Percentiles rank a stretch among this genome's conserved stretches.
Evolutionary conservation across 2,329 filamentous ascomycete species (phyloP).

Genomic region (Polychaeton citri): DNA sequence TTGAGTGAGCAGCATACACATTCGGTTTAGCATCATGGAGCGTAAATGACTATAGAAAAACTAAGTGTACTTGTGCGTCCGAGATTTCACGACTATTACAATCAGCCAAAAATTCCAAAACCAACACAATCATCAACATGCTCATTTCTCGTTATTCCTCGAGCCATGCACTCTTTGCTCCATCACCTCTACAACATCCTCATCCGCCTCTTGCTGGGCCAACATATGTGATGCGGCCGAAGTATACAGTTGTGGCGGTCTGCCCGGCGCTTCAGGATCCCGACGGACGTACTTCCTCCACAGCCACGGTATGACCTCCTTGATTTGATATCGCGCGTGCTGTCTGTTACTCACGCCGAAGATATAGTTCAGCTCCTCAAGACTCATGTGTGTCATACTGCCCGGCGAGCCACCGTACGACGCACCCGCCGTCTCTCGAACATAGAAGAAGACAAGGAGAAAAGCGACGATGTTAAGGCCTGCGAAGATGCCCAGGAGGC

Average conservation of each 20-base stretch:
- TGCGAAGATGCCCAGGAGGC: constrained; percentile 17
- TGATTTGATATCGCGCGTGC: constrained; percentile 8
- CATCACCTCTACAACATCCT: too few relatives aligned
- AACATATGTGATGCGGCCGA: not conserved
- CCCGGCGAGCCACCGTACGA: constrained; percentile 8
- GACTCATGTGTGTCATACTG: constrained; percentile 10
- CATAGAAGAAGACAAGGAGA: constrained; percentile 19
- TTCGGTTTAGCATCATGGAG: too few relatives aligned
- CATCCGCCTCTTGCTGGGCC: too few relatives aligned
- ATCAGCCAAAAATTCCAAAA: too few relatives aligned
- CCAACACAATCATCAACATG: too few relatives aligned
- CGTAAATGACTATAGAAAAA: too few relatives aligned
- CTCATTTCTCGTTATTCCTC: too few relatives aligned
- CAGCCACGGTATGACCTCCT: constrained; percentile 5
- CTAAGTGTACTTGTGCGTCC: too few relatives aligned
- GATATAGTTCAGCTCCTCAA: constrained; percentile 20
- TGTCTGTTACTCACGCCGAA: constrained; percentile 11
- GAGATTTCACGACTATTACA: too few relatives aligned
- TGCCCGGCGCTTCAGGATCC: constrained; percentile 5
- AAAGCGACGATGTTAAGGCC: constrained; percentile 18
- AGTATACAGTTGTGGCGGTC: not conserved
- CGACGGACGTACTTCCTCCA: constrained; percentile 4
- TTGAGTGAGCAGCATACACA: constrained; percentile 12
- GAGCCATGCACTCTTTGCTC: too few relatives aligned
- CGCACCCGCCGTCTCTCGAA: constrained; percentile 17